Conservation (phyloP, 805 yeast species). For the Starmerella riodocensis region DNA sequence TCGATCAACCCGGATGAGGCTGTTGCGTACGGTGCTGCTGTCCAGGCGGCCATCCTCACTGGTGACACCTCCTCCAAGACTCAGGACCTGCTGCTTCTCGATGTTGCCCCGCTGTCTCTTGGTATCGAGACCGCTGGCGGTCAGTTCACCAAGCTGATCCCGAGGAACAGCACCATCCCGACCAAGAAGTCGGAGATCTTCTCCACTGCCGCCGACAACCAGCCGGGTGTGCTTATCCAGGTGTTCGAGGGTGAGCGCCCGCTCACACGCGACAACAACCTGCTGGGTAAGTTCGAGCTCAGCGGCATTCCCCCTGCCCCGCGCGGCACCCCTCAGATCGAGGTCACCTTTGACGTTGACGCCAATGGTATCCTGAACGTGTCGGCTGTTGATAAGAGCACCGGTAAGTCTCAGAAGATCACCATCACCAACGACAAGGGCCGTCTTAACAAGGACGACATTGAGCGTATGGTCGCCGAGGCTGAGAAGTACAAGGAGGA, state of each 20-base stretch:
- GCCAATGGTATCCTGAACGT: slow-evolving; percentile 97
- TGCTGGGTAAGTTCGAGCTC: slow-evolving; percentile 93
- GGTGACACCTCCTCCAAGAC: slow-evolving; percentile 96
- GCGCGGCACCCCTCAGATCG: slow-evolving; percentile 97
- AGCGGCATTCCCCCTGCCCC: slow-evolving; percentile 97
- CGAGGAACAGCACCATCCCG: slow-evolving; percentile 97
- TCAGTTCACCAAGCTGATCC: slow-evolving; percentile 95
- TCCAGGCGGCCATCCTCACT: slow-evolving; percentile 90
- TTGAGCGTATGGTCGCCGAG: slow-evolving; percentile 94
- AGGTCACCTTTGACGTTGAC: slow-evolving; percentile 92
- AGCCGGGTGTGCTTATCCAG: slow-evolving; percentile 96
- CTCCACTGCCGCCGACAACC: slow-evolving; percentile 96
- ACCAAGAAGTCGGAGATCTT: slow-evolving; percentile 93
- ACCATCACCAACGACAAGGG: slow-evolving; percentile 98
- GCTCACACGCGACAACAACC: slow-evolving; percentile 87
- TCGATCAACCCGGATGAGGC: slow-evolving; percentile 98
- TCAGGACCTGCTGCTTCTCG: slow-evolving; percentile 84
- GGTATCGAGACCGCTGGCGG: slow-evolving; percentile 99
- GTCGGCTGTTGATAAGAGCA: slow-evolving; percentile 93
- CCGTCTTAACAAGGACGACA: slow-evolving; percentile 93
- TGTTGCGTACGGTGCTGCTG: slow-evolving; percentile 98
- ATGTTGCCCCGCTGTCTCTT: slow-evolving; percentile 92
- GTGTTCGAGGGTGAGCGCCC: slow-evolving; percentile 98
- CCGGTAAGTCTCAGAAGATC: slow-evolving; percentile 93
- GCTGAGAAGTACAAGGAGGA: slow-evolving; percentile 96